Evolutionary conservation across 192 early-diverging fungal genomes (phyloP).

Genomic region (Linnemannia schmuckeri): DNA sequence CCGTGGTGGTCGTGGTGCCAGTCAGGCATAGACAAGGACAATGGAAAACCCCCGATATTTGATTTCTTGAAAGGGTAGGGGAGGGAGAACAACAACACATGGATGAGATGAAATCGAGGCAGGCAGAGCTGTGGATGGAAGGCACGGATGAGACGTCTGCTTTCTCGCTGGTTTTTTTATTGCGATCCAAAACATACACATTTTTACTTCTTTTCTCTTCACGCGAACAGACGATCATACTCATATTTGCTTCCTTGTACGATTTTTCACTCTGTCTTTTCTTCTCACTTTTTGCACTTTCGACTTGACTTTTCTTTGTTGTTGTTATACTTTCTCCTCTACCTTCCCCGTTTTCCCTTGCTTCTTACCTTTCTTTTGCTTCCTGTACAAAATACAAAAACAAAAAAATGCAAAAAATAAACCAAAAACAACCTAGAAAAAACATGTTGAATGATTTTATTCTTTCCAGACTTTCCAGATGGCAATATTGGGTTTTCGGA

Average conservation of each 20-base stretch:
- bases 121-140: not conserved
- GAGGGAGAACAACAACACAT: not conserved
- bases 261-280: not conserved
- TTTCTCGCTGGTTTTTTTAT: not conserved
- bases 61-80: conserved; percentile 3
- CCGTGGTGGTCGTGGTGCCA: conserved; percentile 55
- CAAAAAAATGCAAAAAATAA: conserved; percentile 23
- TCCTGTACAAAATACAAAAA: conserved; percentile 28
- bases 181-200: not conserved
- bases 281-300: not conserved
- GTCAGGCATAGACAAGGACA: conserved; percentile 21
- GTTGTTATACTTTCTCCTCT: not conserved
- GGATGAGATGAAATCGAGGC: not conserved
- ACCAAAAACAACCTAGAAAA: conserved; percentile 16
- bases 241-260: not conserved
- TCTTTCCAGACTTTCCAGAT: conserved; percentile 53
- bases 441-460: not conserved
- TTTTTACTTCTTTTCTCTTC: not conserved
- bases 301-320: not conserved
- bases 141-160: not conserved
- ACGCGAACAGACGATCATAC: not conserved
- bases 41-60: conserved; percentile 6
- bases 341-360: not conserved
- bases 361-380: not conserved
- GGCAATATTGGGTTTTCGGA: conserved; percentile 22